phyloP scores from a whole-genome alignment of 2,329 filamentous ascomycete species.

The Ophiocordyceps camponoti-floridani region DNA sequence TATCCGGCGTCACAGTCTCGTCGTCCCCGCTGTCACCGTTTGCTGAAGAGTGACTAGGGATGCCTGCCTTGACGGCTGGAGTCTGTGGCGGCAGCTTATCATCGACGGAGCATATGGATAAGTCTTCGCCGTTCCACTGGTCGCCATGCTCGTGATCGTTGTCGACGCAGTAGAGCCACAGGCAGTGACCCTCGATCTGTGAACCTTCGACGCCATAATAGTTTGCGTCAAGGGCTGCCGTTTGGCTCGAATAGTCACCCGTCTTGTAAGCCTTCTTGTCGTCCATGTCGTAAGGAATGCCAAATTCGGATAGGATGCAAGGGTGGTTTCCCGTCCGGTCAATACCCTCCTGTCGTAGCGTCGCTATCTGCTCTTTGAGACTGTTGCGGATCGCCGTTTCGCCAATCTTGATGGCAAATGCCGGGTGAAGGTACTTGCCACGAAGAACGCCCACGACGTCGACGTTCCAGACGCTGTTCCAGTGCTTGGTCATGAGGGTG shows the following conservation, averaged over 20 bases:
- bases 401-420: constrained; percentile 82
- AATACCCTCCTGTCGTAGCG: constrained; percentile 70
- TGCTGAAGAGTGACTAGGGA: constrained; percentile 6
- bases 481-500: constrained; percentile 94
- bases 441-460: constrained; percentile 86
- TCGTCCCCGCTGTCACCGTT: constrained; percentile 21
- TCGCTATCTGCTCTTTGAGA: constrained; percentile 70
- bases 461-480: constrained; percentile 95
- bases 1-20: constrained; percentile 50
- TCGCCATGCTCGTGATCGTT: constrained; percentile 85
- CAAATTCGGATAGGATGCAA: constrained; percentile 83
- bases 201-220: constrained; percentile 83
- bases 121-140: constrained; percentile 92
- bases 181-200: constrained; percentile 63
- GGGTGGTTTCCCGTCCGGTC: constrained; percentile 80
- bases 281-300: constrained; percentile 98
- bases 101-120: constrained; percentile 77
- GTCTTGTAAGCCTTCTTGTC: constrained; percentile 89
- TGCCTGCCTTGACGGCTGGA: constrained; percentile 23
- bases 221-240: constrained; percentile 86
- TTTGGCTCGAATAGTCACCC: constrained; percentile 86
- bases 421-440: constrained; percentile 73
- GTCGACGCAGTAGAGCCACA: constrained; percentile 73
- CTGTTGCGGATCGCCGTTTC: constrained; percentile 91
- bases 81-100: constrained; percentile 47